These are phyloP conservation scores for Tetracladium maxilliforme DNA, from an alignment of 2,329 filamentous ascomycete species.

Conservation along the genomic window DNA sequence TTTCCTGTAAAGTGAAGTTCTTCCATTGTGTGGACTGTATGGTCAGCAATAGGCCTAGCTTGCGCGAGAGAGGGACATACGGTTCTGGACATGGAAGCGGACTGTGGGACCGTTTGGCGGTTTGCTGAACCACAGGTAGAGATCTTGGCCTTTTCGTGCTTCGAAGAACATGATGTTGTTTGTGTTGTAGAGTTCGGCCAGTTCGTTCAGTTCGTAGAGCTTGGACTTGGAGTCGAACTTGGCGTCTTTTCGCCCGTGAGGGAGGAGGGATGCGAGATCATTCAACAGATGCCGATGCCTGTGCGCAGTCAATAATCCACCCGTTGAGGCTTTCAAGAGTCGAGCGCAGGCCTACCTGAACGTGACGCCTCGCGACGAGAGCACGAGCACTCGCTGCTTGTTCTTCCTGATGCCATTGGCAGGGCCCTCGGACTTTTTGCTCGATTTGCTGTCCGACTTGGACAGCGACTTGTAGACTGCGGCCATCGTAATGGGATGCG, in stretches of 20 bases:
- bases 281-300: slow-evolving; percentile 90
- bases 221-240: slow-evolving; percentile 96
- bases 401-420: slow-evolving; percentile 41
- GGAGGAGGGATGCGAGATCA: slow-evolving; percentile 77
- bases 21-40: slow-evolving; percentile 80
- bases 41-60: slow-evolving; percentile 15
- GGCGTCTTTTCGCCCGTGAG: slow-evolving; percentile 84
- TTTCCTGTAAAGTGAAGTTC: slow-evolving; percentile 96
- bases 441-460: slow-evolving; percentile 32
- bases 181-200: slow-evolving; percentile 68
- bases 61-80: slow-evolving; percentile 23
- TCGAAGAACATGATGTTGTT: slow-evolving; percentile 95
- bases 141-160: slow-evolving; percentile 82
- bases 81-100: slow-evolving; percentile 64
- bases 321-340: slow-evolving; percentile 5
- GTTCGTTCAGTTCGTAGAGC: slow-evolving; percentile 65
- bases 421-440: slow-evolving; percentile 31
- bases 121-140: slow-evolving; percentile 89
- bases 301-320: slow-evolving; percentile 5
- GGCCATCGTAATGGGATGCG: slow-evolving; percentile 44
- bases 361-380: slow-evolving; percentile 86
- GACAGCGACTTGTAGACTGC: slow-evolving; percentile 63
- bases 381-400: slow-evolving; percentile 69
- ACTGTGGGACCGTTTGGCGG: slow-evolving; percentile 51
- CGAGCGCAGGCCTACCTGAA: slow-evolving; percentile 43